Conservation (phyloP, 2,329 filamentous ascomycete species). For the Coniochaeta sp. region DNA sequence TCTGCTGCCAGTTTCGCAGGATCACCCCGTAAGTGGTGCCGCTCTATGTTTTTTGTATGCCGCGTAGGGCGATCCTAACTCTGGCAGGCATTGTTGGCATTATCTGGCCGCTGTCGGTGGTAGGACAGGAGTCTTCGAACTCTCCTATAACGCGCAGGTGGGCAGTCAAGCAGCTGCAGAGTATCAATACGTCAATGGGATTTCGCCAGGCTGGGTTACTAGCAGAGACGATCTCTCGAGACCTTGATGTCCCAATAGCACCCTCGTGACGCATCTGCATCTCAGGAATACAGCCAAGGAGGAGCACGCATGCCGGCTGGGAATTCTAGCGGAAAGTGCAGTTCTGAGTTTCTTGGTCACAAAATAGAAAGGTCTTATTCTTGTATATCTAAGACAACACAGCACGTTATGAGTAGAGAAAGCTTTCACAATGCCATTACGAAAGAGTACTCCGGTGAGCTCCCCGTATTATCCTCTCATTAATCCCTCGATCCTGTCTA, state of each 20-base stretch:
- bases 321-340: background rate
- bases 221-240: slow-evolving; percentile 8
- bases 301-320: background rate
- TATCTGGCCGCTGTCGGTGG: slow-evolving; percentile 11
- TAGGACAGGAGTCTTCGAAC: slow-evolving; percentile 10
- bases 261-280: background rate
- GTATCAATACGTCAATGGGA: slow-evolving; percentile 9
- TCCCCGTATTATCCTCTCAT: background rate
- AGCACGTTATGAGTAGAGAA: background rate
- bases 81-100: slow-evolving; percentile 4
- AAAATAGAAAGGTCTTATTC: background rate
- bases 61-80: background rate
- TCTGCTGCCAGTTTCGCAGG: slow-evolving; percentile 6
- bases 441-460: background rate
- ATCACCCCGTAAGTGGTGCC: slow-evolving; percentile 2
- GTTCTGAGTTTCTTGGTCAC: no score
- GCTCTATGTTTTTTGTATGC: background rate
- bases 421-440: background rate
- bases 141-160: slow-evolving; percentile 3
- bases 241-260: background rate
- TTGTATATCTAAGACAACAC: background rate
- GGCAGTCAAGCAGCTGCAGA: slow-evolving; percentile 10
- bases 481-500: background rate
- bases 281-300: background rate
- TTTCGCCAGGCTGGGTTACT: slow-evolving; percentile 12